A percentile compares a stretch with the other conserved stretches of the same genome.
phyloP scores from a whole-genome alignment of 352 stramenopile species.

The Pythium graminicola region DNA sequence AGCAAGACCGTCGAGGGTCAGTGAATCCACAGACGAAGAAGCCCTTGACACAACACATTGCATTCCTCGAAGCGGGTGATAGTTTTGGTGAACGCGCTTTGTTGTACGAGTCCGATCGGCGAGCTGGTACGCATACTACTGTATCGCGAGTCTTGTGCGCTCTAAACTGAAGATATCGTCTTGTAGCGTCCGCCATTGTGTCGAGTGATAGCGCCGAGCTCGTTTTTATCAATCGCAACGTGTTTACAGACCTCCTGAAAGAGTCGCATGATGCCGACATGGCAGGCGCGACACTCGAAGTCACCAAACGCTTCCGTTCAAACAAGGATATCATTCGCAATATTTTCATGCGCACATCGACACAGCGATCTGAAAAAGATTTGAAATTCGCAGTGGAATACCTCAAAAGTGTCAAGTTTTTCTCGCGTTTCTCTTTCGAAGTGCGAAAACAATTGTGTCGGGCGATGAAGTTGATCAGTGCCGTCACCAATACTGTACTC shows the following conservation, averaged over 20 bases:
- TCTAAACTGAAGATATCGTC: background rate
- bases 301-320: constrained; percentile 70
- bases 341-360: constrained; percentile 67
- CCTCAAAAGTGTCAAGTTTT: constrained; percentile 84
- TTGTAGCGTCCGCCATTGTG: constrained; percentile 48
- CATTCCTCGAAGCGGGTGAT: constrained; percentile 45
- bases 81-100: constrained; percentile 75
- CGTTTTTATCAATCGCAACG: constrained; percentile 57
- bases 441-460: constrained; percentile 82
- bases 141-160: background rate
- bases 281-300: constrained; percentile 40
- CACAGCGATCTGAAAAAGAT: constrained; percentile 73
- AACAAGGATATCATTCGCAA: constrained; percentile 86
- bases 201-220: constrained; percentile 45
- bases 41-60: constrained; percentile 29
- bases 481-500: constrained; percentile 71
- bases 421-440: constrained; percentile 79
- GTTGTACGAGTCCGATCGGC: constrained; percentile 48
- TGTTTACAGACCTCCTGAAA: constrained; percentile 61
- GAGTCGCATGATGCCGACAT: constrained; percentile 48
- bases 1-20: constrained; percentile 6
- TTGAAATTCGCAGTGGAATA: constrained; percentile 84
- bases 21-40: constrained; percentile 16
- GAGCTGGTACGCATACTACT: constrained; percentile 32
- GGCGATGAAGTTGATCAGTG: constrained; percentile 69